Conservation (phyloP, 495 filamentous ascomycete genomes). For the Physcia stellaris region DNA sequence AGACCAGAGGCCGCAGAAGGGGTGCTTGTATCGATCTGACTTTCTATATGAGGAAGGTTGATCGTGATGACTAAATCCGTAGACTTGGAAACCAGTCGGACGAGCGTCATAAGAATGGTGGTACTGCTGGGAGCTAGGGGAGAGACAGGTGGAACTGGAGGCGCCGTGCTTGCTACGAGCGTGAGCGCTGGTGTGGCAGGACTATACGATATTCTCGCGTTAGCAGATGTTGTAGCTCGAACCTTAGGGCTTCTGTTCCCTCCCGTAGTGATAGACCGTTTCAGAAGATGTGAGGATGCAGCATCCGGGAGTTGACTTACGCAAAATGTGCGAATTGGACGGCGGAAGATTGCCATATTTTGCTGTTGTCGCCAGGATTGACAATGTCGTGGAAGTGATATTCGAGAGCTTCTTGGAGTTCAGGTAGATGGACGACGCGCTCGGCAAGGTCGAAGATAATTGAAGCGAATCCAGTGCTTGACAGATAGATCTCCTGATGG, state of each 20-base stretch:
- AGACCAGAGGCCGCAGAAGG: too few species aligned
- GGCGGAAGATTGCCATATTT: slow-evolving; percentile 31
- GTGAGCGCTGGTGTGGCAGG: slow-evolving; percentile 21
- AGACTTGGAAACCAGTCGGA: slow-evolving; percentile 56
- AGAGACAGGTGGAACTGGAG: slow-evolving; percentile 7
- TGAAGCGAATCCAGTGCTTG: slow-evolving; percentile 57
- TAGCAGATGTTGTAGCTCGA: too few species aligned
- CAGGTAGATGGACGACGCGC: slow-evolving; percentile 33
- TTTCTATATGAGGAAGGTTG: slow-evolving; percentile 65
- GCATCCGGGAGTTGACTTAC: slow-evolving; percentile 6
- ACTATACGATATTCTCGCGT: too few species aligned
- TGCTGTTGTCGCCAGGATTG: slow-evolving; percentile 40
- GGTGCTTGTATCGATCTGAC: not conserved
- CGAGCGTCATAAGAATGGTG: slow-evolving; percentile 44
- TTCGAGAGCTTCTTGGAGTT: slow-evolving; percentile 34
- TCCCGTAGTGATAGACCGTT: too few species aligned
- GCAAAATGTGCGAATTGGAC: slow-evolving; percentile 21
- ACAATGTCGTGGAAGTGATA: slow-evolving; percentile 73
- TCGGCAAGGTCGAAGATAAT: slow-evolving; percentile 84
- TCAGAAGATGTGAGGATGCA: too few species aligned
- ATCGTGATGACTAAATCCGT: slow-evolving; percentile 83
- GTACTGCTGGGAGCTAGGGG: slow-evolving; percentile 34
- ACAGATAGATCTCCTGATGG: slow-evolving; percentile 89
- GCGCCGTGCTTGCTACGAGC: slow-evolving; percentile 16
- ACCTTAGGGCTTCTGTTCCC: too few species aligned